Conservation (phyloP, 768 basidiomycete genomes). For the Kwoniella dendrophila region DNA sequence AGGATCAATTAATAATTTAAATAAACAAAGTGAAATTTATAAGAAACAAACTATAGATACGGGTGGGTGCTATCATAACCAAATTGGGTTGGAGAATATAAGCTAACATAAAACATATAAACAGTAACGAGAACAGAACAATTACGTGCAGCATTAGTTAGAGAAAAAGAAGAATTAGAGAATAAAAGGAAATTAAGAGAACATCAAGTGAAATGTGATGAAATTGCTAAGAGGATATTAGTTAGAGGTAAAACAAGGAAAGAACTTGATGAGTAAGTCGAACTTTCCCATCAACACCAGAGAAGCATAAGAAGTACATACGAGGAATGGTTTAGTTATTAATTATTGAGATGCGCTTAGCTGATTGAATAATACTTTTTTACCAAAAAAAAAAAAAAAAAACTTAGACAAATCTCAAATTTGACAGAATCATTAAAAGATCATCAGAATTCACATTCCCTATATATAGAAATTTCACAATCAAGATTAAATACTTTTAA, state of each 20-base stretch:
- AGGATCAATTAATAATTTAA: conserved; percentile 37
- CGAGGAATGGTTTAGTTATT: not conserved
- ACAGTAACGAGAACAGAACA: conserved; percentile 29
- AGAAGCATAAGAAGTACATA: too few relatives aligned
- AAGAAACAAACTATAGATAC: conserved; percentile 34
- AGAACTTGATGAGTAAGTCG: conserved; percentile 50
- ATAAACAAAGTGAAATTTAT: conserved; percentile 36
- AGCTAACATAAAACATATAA: not conserved
- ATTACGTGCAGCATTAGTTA: conserved; percentile 28
- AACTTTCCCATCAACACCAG: too few relatives aligned
- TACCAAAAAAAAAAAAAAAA: too few relatives aligned
- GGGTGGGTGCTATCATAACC: conserved; percentile 26
- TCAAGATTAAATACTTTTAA: conserved; percentile 34
- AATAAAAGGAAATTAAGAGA: conserved; percentile 34
- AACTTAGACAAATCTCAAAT: conserved; percentile 36
- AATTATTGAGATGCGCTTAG: not conserved
- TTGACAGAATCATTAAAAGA: conserved; percentile 36
- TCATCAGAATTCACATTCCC: conserved; percentile 32
- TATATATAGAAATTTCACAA: conserved; percentile 34
- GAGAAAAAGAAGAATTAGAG: conserved; percentile 37
- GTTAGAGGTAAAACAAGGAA: conserved; percentile 30
- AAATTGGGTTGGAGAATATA: not conserved
- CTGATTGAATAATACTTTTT: conserved; percentile 11
- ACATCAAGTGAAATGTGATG: conserved; percentile 44
- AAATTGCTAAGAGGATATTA: conserved; percentile 37